These are phyloP conservation scores for Neurospora sp. DNA, from an alignment of 495 filamentous ascomycete genomes.

Conservation along the genomic window DNA sequence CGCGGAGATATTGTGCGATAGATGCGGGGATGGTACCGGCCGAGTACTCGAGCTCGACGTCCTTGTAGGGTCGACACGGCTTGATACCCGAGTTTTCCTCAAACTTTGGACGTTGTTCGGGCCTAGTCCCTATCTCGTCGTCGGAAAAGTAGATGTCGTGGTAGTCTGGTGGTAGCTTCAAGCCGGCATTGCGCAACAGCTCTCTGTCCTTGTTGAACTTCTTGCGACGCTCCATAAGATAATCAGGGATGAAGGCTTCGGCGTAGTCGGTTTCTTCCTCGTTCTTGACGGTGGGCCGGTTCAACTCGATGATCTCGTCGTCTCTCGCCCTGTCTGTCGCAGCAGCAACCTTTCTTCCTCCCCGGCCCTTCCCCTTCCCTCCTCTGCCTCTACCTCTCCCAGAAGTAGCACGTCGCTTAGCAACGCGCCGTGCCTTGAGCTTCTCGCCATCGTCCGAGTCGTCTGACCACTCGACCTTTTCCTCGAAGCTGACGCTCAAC, in stretches of 20 bases:
- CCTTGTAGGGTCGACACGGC: slow-evolving; percentile 57
- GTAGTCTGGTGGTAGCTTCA: slow-evolving; percentile 72
- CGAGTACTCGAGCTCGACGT: slow-evolving; percentile 65
- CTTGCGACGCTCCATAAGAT: slow-evolving; percentile 41
- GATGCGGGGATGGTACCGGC: slow-evolving; percentile 79
- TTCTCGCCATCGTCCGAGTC: slow-evolving; percentile 23
- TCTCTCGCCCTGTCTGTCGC: background rate
- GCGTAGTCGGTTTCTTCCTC: slow-evolving; percentile 16
- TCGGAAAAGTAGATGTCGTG: slow-evolving; percentile 81
- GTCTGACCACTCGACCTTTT: slow-evolving; percentile 33
- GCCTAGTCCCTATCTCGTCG: slow-evolving; percentile 53
- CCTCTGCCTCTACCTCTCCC: slow-evolving; percentile 14
- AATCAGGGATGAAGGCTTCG: slow-evolving; percentile 32
- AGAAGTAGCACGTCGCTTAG: slow-evolving; percentile 14
- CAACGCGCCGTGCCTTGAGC: slow-evolving; percentile 13
- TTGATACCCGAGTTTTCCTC: slow-evolving; percentile 40
- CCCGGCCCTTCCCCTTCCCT: slow-evolving; percentile 12
- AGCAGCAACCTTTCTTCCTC: background rate
- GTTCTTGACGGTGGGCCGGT: slow-evolving; percentile 8
- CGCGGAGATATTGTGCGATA: slow-evolving; percentile 84
- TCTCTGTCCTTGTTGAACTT: slow-evolving; percentile 49
- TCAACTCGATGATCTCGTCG: slow-evolving; percentile 3
- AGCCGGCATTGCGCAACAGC: slow-evolving; percentile 51
- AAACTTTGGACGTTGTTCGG: slow-evolving; percentile 64
- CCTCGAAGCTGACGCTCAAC: slow-evolving; percentile 12